phyloP scores from a whole-genome alignment of 2,329 filamentous ascomycete species.

The Chrysoporthe austroafricana region DNA sequence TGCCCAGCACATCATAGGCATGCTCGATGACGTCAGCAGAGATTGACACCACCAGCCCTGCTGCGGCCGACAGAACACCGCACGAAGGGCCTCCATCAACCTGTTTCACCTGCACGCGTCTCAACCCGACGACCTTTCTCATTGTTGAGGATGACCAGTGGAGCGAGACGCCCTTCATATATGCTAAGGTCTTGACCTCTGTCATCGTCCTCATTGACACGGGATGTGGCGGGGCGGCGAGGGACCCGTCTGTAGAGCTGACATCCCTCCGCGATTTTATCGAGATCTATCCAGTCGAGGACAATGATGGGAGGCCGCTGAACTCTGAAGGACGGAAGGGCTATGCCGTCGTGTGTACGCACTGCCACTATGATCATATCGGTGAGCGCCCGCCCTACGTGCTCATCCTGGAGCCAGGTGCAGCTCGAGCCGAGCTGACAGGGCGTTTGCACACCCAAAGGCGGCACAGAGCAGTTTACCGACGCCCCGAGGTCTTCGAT shows the following conservation, averaged over 20 bases:
- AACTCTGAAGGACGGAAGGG: conserved; percentile 39
- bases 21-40: neutral
- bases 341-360: conserved; percentile 49
- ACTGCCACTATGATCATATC: conserved; percentile 52
- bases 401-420: neutral
- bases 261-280: conserved; percentile 45
- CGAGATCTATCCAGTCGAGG: conserved; percentile 43
- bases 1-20: neutral
- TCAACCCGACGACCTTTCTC: conserved; percentile 49
- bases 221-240: conserved; percentile 45
- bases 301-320: conserved; percentile 40
- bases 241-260: conserved; percentile 32
- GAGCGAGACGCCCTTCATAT: conserved; percentile 49
- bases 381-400: conserved; percentile 21
- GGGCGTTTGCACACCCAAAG: conserved; percentile 30
- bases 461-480: conserved; percentile 43
- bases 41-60: neutral
- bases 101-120: conserved; percentile 28
- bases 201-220: conserved; percentile 48
- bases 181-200: conserved; percentile 45
- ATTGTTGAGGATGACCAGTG: conserved; percentile 49
- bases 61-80: neutral
- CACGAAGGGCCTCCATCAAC: conserved; percentile 8
- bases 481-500: conserved; percentile 34
- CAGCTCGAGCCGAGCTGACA: neutral